These are phyloP conservation scores for Pseudogymnoascus sp. DNA, from an alignment of 2,329 filamentous ascomycete genomes.

Conservation along the genomic window DNA sequence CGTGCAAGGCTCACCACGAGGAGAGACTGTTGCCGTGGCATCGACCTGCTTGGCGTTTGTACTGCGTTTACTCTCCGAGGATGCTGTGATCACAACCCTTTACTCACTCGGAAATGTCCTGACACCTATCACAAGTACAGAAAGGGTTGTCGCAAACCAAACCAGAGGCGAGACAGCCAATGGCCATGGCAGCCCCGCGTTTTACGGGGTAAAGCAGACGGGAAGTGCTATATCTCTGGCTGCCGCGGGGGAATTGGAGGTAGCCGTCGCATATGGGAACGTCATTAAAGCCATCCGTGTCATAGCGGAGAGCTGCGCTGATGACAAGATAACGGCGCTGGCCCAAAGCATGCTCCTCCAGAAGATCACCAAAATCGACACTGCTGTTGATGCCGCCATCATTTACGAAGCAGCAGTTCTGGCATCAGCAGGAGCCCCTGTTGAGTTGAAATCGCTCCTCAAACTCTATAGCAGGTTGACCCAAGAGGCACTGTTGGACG, in stretches of 20 bases:
- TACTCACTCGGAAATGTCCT: constrained; percentile 96
- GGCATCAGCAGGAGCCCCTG: constrained; percentile 66
- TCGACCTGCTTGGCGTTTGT: constrained; percentile 80
- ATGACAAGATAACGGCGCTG: constrained; percentile 87
- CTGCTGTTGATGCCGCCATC: constrained; percentile 74
- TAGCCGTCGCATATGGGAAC: constrained; percentile 68
- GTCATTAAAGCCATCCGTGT: constrained; percentile 93
- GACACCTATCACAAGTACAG: constrained; percentile 57
- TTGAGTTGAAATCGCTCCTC: constrained; percentile 79
- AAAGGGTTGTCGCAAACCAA: constrained; percentile 33
- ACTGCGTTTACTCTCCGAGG: constrained; percentile 75
- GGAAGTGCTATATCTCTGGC: constrained; percentile 76
- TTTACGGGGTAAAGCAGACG: constrained; percentile 50
- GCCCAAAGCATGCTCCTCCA: constrained; percentile 96
- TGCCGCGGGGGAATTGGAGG: constrained; percentile 70
- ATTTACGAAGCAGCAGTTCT: constrained; percentile 74
- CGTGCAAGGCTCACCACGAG: constrained; percentile 69
- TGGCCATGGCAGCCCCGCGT: constrained; percentile 45
- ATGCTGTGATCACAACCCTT: constrained; percentile 87
- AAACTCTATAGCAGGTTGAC: constrained; percentile 74
- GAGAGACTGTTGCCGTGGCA: constrained; percentile 64
- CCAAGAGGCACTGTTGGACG: constrained; percentile 63
- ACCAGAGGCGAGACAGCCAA: constrained; percentile 31
- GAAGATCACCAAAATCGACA: constrained; percentile 80
- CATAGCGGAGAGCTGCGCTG: constrained; percentile 73